Base-by-base conservation (phyloP, 164 flowering plant genomes). In the Magnolia sinica region DNA sequence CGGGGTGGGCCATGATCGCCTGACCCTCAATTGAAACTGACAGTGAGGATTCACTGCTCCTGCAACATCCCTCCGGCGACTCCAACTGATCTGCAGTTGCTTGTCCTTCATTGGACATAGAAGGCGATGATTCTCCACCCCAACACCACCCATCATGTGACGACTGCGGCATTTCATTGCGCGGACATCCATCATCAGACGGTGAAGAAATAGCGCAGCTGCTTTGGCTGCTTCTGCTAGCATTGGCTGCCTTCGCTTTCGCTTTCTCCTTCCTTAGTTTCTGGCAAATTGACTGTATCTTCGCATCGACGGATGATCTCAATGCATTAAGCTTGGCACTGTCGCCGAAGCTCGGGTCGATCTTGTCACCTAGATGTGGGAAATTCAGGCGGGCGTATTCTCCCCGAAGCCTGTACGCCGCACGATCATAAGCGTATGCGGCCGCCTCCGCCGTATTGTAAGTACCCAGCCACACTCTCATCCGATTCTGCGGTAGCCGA, bases 391-490 rank as follows among this genome's bases (percentile, higher is more conserved):
- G 84, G 0, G 99, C 98, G 63, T 94, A 94, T 23, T 96, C 95
- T 0, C 97, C 96, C 14, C 99, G 82, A 2, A 96, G 89, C 83
- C 91, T 96, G 76, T 91, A 92, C 9, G 99, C 98, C 0, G 99
- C 99, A 1, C 95, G 78, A 50, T 96, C 99, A 70, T 96, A 96
- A 11, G 98, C 99, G 72, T 88, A 92, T 7, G 99, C 99, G 0
- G 99, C 99, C 9, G 91, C 89, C 75, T 96, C 98, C 1, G 99
- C 92, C 0, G 94, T 81, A 14, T 91, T 93, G 74, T 89, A 94
- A n/a, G 99, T 96, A 1, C 98, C 99, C 55, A 96, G 76, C 99
- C 99, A 96, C 5, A 94, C 96, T 61, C 99, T 82, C 86, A 86
- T 87, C 75, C 98, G 83, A 80, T 90, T 96, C 80, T 94, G 98